Evolutionary conservation across 441 rosid genomes (phyloP), one percentile per base, ranked within the genome.

Genomic region (Cnidoscolus chayamansa): DNA sequence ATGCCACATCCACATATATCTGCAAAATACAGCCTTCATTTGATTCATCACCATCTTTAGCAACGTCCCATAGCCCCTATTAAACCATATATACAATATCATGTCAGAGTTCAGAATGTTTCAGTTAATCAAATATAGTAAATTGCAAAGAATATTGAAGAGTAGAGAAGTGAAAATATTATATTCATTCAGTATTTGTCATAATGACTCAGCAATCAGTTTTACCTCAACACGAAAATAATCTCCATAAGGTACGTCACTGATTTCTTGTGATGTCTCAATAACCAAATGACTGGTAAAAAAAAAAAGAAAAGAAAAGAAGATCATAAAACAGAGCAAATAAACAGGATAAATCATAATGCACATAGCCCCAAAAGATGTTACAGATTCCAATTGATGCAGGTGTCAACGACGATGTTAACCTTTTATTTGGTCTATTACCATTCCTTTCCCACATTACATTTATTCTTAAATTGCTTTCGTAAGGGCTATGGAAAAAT

Each of bases 221-320:
- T 72, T 50, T 91, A 96, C 99, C 99, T 96, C 88, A 48, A 96
- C 97, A 0, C 80, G 80, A 78, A 96, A 96, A 79, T 88, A 86
- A 86, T 96, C 98, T 79, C 89, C 99, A 76, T 84, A 90, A 56
- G 99, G 97, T 57, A 91, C 97, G 32, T 93, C 97, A 62, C 45
- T 87, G 81, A 96, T 82, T 82, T 84, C 94, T 84, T 96, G 97
- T 62, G 98, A 90, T 76, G 93, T 89, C 86, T 91, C 89, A 72
- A 96, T 64, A 65, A 93, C 92, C 84, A 93, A 80, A 79, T 87
- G 90, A 76, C 99, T 93, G 85, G 72, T 58, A 79, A 67, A 77
- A 73, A 49, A 65, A 71, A 79, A 67, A 77, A 73, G 50, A 65
- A 71, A 74, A 82, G 70, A 68, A 66, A 48, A 74, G 50, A 10